Evolutionary conservation across 768 basidiomycete species (phyloP), one percentile per base, ranked within the genome.

Genomic region (Imleria badia): DNA sequence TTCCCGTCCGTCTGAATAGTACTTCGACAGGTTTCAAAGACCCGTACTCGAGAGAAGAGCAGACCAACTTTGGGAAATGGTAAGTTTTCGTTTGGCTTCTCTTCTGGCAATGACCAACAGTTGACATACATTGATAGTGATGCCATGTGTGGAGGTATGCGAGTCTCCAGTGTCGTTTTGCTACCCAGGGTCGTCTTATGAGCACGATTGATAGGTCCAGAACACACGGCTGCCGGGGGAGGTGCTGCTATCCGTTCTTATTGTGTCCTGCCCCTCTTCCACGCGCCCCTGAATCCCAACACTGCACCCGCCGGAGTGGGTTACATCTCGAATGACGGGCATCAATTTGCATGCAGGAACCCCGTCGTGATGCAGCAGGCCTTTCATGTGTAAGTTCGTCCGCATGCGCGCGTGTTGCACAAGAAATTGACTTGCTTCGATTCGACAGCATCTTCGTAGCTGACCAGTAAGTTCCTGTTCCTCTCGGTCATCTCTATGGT

Each of bases 41-140:
- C 61, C 84, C 84, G 0, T 85, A 86, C 54, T 77, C 82, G 20
- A 74, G 73, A n/a, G 81, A 83, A 38, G 82, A 85, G 46, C 79
- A 80, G 59, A 48, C 72, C 1, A 75, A 77, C 44, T 86, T 84
- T 61, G 68, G 71, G 0, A 79, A 80, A 64, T 85, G 84, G 81
- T 81, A 60, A 43, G 76, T 64, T 55, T 38, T 4, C 9, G 0
- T 22, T 35, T n/a, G 2, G 1, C 1, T 8, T 31, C 41, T 2
- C 22, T 30, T 29, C 38, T 42, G 6, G 22, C 8, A 5, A 20
- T n/a, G 38, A 48, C 20, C 7, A 6, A 43, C 0, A 4, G 14
- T 34, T 52, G 41, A 56, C 22, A 17, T 14, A 5, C 2, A 19
- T 51, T 8, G 41, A 33, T 14, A 81, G 81, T 54, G 81, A 83